Evolutionary conservation across 2,329 filamentous ascomycete genomes (phyloP).

Genomic region (Chaetomium sp.): DNA sequence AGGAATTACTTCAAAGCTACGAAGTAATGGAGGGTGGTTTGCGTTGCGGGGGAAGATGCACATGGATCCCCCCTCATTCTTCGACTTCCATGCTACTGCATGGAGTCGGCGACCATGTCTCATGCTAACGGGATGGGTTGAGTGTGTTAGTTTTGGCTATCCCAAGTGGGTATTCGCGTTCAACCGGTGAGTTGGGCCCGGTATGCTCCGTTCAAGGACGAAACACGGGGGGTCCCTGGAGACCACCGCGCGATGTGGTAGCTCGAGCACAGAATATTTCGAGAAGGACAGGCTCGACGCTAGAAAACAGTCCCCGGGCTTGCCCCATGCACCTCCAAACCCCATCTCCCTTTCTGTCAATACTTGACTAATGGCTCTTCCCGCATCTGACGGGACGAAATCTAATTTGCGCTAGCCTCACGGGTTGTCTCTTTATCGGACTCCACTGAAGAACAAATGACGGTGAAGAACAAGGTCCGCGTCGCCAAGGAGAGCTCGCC

Average conservation of each 20-base stretch:
- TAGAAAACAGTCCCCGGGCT: slow-evolving; percentile 3
- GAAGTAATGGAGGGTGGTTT: neutral
- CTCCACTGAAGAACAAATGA: slow-evolving; percentile 15
- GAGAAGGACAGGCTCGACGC: slow-evolving; percentile 1
- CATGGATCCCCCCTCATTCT: too few species aligned
- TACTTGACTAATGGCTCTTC: slow-evolving; percentile 21
- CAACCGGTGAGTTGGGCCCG: neutral
- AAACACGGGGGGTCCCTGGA: neutral
- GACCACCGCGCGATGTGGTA: neutral
- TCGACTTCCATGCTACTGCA: too few species aligned
- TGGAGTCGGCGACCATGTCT: too few species aligned
- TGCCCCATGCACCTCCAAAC: neutral
- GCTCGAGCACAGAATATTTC: neutral
- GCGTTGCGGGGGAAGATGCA: neutral
- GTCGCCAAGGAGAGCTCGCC: neutral
- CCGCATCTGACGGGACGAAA: slow-evolving; percentile 18
- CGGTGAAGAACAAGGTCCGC: slow-evolving; percentile 7
- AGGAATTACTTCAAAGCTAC: slow-evolving; percentile 20
- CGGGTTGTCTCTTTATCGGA: neutral
- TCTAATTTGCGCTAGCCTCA: slow-evolving; percentile 12
- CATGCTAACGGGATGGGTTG: neutral
- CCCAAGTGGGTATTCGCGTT: too few species aligned
- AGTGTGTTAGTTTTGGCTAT: neutral
- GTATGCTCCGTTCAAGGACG: neutral
- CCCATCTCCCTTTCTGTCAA: slow-evolving; percentile 12